Conservation (phyloP, 441 rosid genomes). For the Adansonia grandidieri region DNA sequence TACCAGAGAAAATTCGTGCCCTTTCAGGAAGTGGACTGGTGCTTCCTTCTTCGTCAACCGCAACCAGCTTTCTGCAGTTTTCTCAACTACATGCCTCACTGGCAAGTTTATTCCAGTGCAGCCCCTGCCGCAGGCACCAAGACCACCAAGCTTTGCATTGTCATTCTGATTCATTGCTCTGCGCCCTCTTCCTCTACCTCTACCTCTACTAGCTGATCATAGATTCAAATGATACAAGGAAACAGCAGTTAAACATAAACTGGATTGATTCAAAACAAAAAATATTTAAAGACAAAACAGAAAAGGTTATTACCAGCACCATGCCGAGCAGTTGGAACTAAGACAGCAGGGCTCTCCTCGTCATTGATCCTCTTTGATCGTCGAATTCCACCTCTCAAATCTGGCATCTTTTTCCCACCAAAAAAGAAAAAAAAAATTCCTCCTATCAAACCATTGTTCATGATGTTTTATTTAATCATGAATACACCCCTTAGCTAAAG, state of each 20-base stretch:
- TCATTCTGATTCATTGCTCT: conserved; percentile 47
- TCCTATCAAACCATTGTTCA: conserved; percentile 21
- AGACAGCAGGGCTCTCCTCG: conserved; percentile 40
- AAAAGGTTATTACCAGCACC: conserved; percentile 38
- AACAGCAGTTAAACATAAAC: conserved; percentile 20
- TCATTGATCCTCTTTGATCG: conserved; percentile 51
- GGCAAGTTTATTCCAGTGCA: conserved; percentile 40
- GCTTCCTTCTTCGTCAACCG: conserved; percentile 57
- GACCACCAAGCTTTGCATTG: conserved; percentile 39
- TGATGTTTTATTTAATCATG: neutral
- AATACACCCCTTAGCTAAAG: neutral
- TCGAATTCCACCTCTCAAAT: conserved; percentile 48
- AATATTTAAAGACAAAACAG: conserved; percentile 11
- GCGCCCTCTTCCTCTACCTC: conserved; percentile 52
- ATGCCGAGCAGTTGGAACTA: conserved; percentile 40
- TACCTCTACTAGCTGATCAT: conserved; percentile 46
- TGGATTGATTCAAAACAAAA: conserved; percentile 19
- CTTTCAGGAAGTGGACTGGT: conserved; percentile 62
- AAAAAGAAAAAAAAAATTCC: conserved; percentile 26
- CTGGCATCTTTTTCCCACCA: conserved; percentile 54
- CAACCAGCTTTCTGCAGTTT: conserved; percentile 51
- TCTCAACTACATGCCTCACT: conserved; percentile 38
- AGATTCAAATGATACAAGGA: conserved; percentile 20
- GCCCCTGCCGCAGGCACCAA: conserved; percentile 39
- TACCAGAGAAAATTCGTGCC: conserved; percentile 38